Conservation (phyloP, 169 alveolate genomes). For the Plasmodium malariae region DNA sequence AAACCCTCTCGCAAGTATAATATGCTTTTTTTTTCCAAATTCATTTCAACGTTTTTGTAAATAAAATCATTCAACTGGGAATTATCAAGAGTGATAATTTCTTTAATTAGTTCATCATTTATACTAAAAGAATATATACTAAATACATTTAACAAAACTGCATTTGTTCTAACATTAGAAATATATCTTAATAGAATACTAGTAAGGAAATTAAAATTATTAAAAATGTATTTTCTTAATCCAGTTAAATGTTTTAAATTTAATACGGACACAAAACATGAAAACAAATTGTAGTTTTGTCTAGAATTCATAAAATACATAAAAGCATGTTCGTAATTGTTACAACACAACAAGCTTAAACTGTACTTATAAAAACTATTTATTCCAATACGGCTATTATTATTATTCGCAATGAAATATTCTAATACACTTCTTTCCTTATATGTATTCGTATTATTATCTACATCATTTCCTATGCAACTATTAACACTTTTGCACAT, state of each 20-base stretch:
- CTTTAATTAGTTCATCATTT: conserved; percentile 4
- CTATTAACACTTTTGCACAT: too few species aligned
- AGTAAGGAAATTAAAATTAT: not conserved
- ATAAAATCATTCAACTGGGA: conserved; percentile 10
- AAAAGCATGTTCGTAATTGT: conserved; percentile 37
- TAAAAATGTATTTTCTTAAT: conserved; percentile 40
- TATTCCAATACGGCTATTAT: not conserved
- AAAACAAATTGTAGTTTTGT: conserved; percentile 22
- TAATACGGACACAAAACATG: conserved; percentile 22
- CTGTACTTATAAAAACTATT: conserved; percentile 17
- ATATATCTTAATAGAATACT: conserved; percentile 46
- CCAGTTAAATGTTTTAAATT: not conserved
- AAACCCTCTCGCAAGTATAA: not conserved
- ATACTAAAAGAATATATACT: conserved; percentile 10
- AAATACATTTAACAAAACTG: conserved; percentile 1
- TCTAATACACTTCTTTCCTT: too few species aligned
- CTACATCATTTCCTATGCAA: not conserved
- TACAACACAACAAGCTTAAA: conserved; percentile 33
- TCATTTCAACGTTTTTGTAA: not conserved
- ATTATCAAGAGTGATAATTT: conserved; percentile 12
- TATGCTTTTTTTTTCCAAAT: not conserved
- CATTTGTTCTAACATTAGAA: conserved; percentile 11
- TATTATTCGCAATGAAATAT: too few species aligned
- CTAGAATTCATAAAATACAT: conserved; percentile 28
- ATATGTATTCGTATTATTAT: too few species aligned